Percentiles rank a stretch among this genome's conserved stretches.
phyloP scores from a whole-genome alignment of 176 grass and related monocot species.

The Rhipidocladum racemiflorum region DNA sequence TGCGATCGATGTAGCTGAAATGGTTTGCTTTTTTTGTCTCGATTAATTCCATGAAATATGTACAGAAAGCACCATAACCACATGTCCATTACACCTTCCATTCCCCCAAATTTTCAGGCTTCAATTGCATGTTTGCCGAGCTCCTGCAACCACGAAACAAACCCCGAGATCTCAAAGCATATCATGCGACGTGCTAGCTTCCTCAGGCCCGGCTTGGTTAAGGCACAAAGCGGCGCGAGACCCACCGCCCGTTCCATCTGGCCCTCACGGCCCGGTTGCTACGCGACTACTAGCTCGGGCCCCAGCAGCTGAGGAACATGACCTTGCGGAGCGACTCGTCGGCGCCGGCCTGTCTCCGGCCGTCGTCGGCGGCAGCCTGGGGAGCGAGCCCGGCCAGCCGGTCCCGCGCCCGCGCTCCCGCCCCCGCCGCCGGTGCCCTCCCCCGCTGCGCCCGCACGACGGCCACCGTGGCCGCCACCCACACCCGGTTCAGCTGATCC shows the following conservation, averaged over 20 bases:
- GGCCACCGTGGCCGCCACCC: constrained; percentile 45
- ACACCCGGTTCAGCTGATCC: constrained; percentile 38
- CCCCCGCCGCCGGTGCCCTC: constrained; percentile 24
- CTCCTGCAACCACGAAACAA: background rate
- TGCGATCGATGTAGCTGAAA: background rate
- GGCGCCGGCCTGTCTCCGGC: no score
- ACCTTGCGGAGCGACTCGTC: constrained; percentile 67
- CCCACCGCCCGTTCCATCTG: background rate
- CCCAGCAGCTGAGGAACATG: constrained; percentile 85
- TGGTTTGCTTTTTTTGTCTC: background rate
- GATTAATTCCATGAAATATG: constrained; percentile 12
- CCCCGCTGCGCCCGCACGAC: constrained; percentile 47
- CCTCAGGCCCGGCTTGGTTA: background rate
- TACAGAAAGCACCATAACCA: background rate
- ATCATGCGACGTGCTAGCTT: background rate
- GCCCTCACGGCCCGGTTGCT: background rate
- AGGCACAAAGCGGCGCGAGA: background rate
- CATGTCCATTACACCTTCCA: background rate
- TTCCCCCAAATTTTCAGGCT: background rate
- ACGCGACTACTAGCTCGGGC: constrained; percentile 46
- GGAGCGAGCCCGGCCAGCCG: constrained; percentile 34
- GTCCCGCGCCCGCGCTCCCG: constrained; percentile 20
- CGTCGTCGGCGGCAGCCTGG: constrained; percentile 3
- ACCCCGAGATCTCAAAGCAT: background rate
- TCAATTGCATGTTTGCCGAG: background rate